Percentiles rank a stretch among this genome's conserved stretches.
Conservation (phyloP, 208 protist genomes). For the Acanthamoeba lenticulata region DNA sequence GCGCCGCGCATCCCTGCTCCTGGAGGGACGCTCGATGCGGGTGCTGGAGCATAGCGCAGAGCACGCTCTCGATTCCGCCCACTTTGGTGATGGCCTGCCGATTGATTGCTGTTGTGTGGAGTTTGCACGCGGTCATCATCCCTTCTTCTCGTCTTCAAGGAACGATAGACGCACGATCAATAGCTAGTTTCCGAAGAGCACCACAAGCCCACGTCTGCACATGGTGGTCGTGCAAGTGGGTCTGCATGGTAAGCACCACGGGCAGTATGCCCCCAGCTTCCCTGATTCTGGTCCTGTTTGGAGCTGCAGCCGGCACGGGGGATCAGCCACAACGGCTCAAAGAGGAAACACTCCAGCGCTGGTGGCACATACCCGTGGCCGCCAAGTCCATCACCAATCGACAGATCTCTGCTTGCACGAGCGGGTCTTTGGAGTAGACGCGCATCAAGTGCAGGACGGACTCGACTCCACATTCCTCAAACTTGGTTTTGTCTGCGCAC, state of each 20-base stretch:
- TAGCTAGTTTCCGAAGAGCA: background rate
- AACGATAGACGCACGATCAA: background rate
- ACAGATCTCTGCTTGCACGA: slow-evolving; percentile 7
- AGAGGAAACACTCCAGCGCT: background rate
- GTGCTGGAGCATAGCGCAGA: slow-evolving; percentile 5
- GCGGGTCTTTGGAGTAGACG: background rate
- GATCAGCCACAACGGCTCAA: background rate
- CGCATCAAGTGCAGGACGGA: background rate
- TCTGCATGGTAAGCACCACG: slow-evolving; percentile 1
- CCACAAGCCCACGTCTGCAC: slow-evolving; percentile 24
- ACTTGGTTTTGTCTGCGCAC: background rate
- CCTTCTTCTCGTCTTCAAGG: too few species aligned
- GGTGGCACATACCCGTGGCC: background rate
- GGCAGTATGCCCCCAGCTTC: background rate
- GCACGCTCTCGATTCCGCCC: slow-evolving; percentile 4
- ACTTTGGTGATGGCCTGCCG: background rate
- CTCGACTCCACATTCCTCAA: slow-evolving; percentile 4
- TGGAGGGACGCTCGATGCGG: background rate
- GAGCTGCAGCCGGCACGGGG: background rate
- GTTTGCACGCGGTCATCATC: too few species aligned
- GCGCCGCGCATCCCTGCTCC: slow-evolving; percentile 33
- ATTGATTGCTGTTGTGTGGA: background rate
- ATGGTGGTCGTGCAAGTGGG: background rate
- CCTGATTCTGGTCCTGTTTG: background rate
- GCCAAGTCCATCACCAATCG: background rate